phyloP scores from a whole-genome alignment of 305 asterid genomes.

The Fraxinus angustifolia region DNA sequence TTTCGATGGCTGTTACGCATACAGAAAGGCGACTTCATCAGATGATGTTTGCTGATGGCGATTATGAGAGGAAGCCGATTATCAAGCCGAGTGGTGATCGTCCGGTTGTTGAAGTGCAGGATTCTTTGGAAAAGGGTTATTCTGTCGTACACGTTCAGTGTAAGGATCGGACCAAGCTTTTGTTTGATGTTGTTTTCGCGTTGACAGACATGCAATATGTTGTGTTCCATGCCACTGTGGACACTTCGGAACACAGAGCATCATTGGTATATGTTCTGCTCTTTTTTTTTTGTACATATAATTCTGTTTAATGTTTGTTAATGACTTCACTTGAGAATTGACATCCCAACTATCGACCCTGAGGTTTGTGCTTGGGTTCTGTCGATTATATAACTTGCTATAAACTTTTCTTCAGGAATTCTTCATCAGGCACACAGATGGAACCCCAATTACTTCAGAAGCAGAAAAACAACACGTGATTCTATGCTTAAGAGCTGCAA shows the following conservation, averaged over 20 bases:
- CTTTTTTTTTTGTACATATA: too few species aligned
- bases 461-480: background rate
- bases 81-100: background rate
- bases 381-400: background rate
- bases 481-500: background rate
- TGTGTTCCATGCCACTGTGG: background rate
- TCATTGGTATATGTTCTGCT: background rate
- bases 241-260: background rate
- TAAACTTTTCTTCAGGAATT: background rate
- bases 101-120: background rate
- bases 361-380: background rate
- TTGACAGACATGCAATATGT: background rate
- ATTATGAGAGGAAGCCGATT: background rate
- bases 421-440: background rate
- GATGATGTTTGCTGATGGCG: background rate
- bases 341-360: background rate
- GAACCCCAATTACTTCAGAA: background rate
- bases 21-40: background rate
- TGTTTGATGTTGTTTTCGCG: background rate
- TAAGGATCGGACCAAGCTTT: background rate
- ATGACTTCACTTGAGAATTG: too few species aligned
- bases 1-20: background rate
- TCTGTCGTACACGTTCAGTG: background rate
- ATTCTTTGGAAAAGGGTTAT: background rate
- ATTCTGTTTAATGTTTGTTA: too few species aligned